Conservation (phyloP, 352 stramenopile genomes). For the Thraustotheca clavata region DNA sequence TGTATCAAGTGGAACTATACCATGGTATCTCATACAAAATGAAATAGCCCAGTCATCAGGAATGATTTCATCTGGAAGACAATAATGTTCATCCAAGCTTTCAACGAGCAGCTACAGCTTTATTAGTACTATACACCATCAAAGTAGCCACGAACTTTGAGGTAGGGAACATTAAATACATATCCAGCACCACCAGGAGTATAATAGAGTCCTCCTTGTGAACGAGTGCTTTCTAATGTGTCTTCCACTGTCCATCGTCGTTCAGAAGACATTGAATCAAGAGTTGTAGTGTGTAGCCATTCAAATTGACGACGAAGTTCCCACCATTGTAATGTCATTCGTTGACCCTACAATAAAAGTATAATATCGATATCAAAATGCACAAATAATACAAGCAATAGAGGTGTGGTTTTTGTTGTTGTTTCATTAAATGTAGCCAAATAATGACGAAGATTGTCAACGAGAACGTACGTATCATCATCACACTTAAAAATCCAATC, state of each 20-base stretch:
- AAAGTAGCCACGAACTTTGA: conserved; percentile 26
- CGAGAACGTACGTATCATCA: conserved; percentile 79
- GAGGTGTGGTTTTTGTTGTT: too few species aligned
- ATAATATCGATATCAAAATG: neutral
- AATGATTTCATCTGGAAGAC: conserved; percentile 55
- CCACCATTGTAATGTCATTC: conserved; percentile 77
- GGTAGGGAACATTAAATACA: conserved; percentile 75
- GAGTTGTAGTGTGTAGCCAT: neutral
- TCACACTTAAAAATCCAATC: conserved; percentile 86
- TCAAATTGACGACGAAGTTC: conserved; percentile 17
- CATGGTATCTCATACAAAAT: conserved; percentile 76
- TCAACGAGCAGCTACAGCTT: conserved; percentile 44
- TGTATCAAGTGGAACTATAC: conserved; percentile 60
- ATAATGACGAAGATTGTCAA: conserved; percentile 78
- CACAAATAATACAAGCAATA: conserved; percentile 29
- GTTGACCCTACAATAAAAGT: conserved; percentile 33
- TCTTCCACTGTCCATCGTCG: neutral
- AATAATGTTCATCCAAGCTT: conserved; percentile 65
- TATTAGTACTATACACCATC: too few species aligned
- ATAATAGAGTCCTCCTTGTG: conserved; percentile 66
- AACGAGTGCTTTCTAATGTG: conserved; percentile 38
- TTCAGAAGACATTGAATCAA: neutral
- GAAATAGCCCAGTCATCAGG: conserved; percentile 82
- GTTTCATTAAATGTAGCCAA: conserved; percentile 34
- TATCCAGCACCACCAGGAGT: conserved; percentile 74